Base-by-base conservation (phyloP, 768 basidiomycete species). In the Lyophyllum atratum region DNA sequence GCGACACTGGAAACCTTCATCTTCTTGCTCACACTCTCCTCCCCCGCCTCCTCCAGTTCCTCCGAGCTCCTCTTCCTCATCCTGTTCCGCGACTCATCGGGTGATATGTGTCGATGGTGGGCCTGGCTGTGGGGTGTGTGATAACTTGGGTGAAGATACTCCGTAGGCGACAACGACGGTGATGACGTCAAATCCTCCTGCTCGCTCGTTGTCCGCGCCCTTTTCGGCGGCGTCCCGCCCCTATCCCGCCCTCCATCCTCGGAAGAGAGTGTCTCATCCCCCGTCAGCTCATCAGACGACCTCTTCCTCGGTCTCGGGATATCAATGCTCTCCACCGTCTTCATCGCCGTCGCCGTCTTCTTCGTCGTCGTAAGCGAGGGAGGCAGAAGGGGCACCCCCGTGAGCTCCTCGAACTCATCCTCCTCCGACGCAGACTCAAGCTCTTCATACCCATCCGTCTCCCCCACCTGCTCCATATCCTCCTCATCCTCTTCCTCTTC, bases 41-140 rank as follows among this genome's bases (percentile, higher is more conserved):
- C 48, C n/a, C 39, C 68, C 3, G 55, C 68, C n/a, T 69, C 69
- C 1, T 79, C 76, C 21, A 82, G 69, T 60, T 83, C 82, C 59
- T 82, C 81, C 29, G 81, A 83, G 33, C 77, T 76, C 21, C 82
- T 75, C 59, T 83, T 83, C 55, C 74, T 70, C 61, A 74, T 66
- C 19, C 75, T 69, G 17, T 63, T 40, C 6, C 57, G 60, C 2
- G 63, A 52, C 48, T 45, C 55, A 25, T 22, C 55, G 21, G 28
- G 19, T 45, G 21, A 39, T 24, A 25, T 49, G n/a, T 42, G 59
- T 21, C 52, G 26, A 24, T 26, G 45, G 45, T 24, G 22, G 24
- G 25, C 3, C 2, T 46, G 24, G 6, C 2, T 10, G 22, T 26
- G 26, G n/a, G n/a, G n/a, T n/a, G n/a, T n/a, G 21, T 46, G 26